These are phyloP conservation scores for Arabidopsis thaliana DNA, from an alignment of 345 rosid species.

Conservation along the genomic window DNA sequence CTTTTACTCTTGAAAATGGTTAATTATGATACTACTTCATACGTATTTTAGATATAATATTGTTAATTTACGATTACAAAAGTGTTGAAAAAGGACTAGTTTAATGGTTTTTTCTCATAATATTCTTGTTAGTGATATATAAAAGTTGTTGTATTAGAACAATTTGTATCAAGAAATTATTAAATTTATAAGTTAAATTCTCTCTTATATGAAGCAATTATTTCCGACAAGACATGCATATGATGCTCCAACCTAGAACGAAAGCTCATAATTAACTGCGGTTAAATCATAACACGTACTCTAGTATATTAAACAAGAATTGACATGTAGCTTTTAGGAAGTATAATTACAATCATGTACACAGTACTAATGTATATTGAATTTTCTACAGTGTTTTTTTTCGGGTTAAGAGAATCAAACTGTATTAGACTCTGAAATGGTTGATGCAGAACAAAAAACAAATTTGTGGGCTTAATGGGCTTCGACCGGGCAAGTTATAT, in stretches of 20 bases:
- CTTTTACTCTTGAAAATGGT: no score
- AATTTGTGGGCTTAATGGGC: constrained; percentile 15
- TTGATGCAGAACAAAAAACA: background rate
- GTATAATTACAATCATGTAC: background rate
- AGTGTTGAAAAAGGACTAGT: no score
- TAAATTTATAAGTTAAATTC: background rate
- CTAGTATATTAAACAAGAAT: background rate
- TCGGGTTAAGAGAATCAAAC: background rate
- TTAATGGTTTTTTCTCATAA: no score
- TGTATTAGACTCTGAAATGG: background rate
- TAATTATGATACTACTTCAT: no score
- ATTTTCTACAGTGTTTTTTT: background rate
- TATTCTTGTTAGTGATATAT: no score
- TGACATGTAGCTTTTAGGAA: background rate
- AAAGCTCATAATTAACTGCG: background rate
- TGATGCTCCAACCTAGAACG: background rate
- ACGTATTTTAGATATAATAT: no score
- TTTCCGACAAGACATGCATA: background rate
- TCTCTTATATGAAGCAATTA: background rate
- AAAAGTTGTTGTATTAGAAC: no score
- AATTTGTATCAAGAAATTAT: no score
- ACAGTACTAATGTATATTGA: no score
- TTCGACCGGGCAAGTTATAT: background rate
- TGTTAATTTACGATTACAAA: no score
- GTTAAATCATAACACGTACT: background rate